These are phyloP conservation scores for Rutstroemia sp. DNA, from an alignment of 2,329 filamentous ascomycete species.

Conservation along the genomic window DNA sequence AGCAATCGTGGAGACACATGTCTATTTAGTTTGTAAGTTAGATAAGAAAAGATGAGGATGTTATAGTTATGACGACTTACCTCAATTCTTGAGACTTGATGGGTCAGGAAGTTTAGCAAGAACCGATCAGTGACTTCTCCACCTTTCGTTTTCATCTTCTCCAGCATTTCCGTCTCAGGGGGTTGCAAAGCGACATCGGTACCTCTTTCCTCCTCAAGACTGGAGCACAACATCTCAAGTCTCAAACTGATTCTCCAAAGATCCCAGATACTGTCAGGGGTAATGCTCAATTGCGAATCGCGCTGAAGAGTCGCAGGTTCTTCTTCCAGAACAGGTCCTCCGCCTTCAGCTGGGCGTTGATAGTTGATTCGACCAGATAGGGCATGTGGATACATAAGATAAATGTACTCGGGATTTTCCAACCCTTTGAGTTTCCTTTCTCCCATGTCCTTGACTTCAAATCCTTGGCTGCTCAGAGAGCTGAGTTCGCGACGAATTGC, in stretches of 20 bases:
- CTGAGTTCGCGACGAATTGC: constrained; percentile 82
- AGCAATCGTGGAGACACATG: constrained; percentile 70
- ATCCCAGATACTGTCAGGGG: constrained; percentile 71
- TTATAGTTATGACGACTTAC: constrained; percentile 40
- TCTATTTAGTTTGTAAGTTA: constrained; percentile 40
- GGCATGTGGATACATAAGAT: constrained; percentile 88
- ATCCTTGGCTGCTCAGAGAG: constrained; percentile 82
- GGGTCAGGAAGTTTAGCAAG: constrained; percentile 82
- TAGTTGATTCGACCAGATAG: constrained; percentile 72
- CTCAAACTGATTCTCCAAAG: constrained; percentile 85
- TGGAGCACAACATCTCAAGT: constrained; percentile 87
- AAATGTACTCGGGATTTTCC: constrained; percentile 93
- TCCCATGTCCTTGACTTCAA: constrained; percentile 93
- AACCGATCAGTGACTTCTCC: constrained; percentile 86
- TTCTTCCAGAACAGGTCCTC: constrained; percentile 35
- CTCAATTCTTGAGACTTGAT: constrained; percentile 94
- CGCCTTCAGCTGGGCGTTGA: constrained; percentile 36
- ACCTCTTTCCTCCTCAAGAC: constrained; percentile 62
- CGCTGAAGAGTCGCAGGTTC: constrained; percentile 54
- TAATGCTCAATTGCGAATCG: constrained; percentile 62
- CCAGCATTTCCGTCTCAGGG: constrained; percentile 76
- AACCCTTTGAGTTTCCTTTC: constrained; percentile 94
- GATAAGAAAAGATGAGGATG: constrained; percentile 10
- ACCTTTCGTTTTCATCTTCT: constrained; percentile 62
- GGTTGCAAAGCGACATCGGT: constrained; percentile 55